Evolutionary conservation across 2,329 filamentous ascomycete genomes (phyloP).

Genomic region (Aspergillus ruber): DNA sequence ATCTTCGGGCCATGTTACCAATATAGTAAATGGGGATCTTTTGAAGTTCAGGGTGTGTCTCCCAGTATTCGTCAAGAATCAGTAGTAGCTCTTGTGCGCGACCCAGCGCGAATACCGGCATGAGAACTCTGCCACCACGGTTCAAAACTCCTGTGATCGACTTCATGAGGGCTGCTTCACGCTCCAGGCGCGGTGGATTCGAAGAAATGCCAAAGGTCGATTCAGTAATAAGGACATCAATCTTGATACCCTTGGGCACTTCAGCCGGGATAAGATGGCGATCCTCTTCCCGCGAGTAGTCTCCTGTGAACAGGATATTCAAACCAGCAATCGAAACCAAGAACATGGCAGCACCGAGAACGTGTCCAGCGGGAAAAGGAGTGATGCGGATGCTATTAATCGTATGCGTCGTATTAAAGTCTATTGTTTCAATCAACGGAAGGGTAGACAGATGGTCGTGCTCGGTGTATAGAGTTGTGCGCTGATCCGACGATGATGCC

Average conservation of each 20-base stretch:
- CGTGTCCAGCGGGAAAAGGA: conserved; percentile 92
- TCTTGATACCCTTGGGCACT: conserved; percentile 79
- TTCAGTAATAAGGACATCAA: conserved; percentile 95
- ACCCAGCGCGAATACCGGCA: conserved; percentile 92
- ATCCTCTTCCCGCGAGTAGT: conserved; percentile 94
- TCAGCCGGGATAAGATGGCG: conserved; percentile 90
- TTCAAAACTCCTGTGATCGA: conserved; percentile 87
- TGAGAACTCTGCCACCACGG: conserved; percentile 81
- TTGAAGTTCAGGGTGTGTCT: conserved; percentile 78
- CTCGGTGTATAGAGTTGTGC: conserved; percentile 77
- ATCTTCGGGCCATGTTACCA: conserved; percentile 87
- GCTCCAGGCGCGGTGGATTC: conserved; percentile 81
- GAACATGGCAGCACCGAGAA: conserved; percentile 98
- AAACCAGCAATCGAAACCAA: conserved; percentile 93
- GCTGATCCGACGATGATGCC: conserved; percentile 55
- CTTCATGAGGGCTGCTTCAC: conserved; percentile 92
- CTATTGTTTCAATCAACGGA: conserved; percentile 90
- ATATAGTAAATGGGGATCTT: conserved; percentile 96
- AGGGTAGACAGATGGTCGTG: conserved; percentile 92
- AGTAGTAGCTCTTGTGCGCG: conserved; percentile 88
- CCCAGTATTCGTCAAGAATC: conserved; percentile 96
- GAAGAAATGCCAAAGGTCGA: conserved; percentile 95
- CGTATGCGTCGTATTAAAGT: conserved; percentile 96
- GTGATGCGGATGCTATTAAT: conserved; percentile 96
- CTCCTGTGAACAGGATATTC: conserved; percentile 94